phyloP scores from a whole-genome alignment of 2,329 filamentous ascomycete species.

The Paraphoma chrysanthemicola region DNA sequence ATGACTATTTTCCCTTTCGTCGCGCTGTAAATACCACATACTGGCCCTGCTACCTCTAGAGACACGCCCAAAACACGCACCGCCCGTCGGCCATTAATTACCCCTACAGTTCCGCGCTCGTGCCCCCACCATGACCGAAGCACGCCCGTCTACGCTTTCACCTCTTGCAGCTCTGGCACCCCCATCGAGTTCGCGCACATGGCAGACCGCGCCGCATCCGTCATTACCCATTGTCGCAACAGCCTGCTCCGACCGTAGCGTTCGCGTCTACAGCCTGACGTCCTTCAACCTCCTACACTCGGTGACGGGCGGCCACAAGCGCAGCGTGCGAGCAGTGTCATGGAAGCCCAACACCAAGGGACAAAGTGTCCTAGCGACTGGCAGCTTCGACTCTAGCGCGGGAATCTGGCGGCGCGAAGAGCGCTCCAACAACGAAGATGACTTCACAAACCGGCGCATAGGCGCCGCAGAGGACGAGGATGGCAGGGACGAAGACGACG shows the following conservation, averaged over 20 bases:
- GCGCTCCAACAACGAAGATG: conserved; percentile 55
- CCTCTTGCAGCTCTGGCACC: conserved; percentile 62
- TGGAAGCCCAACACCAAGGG: conserved; percentile 79
- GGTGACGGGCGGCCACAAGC: conserved; percentile 86
- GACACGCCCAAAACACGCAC: neutral
- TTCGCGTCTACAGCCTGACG: conserved; percentile 86
- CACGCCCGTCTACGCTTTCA: conserved; percentile 36
- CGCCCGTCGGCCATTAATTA: neutral
- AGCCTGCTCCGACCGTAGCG: conserved; percentile 82
- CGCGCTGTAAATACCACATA: no score
- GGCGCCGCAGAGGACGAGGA: conserved; percentile 46
- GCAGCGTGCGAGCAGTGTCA: conserved; percentile 81
- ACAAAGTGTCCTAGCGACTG: conserved; percentile 81
- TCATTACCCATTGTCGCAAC: conserved; percentile 88
- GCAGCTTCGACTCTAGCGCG: conserved; percentile 91
- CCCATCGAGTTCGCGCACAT: conserved; percentile 70
- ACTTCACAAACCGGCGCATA: conserved; percentile 27
- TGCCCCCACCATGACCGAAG: conserved; percentile 19
- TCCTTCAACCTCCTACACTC: conserved; percentile 80
- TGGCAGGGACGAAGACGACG: conserved; percentile 64
- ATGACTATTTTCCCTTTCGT: no score
- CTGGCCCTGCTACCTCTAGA: neutral
- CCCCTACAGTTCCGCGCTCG: neutral
- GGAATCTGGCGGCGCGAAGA: conserved; percentile 74
- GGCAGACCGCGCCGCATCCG: conserved; percentile 86